These are phyloP conservation scores for Colletotrichum scovillei DNA, from an alignment of 2,329 filamentous ascomycete species.

Conservation along the genomic window DNA sequence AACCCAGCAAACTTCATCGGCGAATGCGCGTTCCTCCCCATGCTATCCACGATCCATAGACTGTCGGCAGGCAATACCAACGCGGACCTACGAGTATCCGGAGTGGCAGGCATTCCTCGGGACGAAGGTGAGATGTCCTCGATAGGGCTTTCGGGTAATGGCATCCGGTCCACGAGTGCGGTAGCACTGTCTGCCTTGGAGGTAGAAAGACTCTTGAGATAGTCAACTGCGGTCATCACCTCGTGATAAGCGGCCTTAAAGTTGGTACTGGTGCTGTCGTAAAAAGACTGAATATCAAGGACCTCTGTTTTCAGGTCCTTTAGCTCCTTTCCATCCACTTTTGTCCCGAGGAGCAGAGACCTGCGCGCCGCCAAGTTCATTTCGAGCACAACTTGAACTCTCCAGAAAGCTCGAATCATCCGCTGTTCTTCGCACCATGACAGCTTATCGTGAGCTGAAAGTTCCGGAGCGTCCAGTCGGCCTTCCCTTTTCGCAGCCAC, in stretches of 20 bases:
- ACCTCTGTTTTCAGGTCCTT: not conserved
- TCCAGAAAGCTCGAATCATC: constrained; percentile 20
- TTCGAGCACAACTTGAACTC: constrained; percentile 21
- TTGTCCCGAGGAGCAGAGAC: not conserved
- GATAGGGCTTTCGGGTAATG: not conserved
- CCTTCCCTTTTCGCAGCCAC: not conserved
- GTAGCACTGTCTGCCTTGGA: too few species aligned
- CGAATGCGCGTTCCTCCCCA: constrained; percentile 22
- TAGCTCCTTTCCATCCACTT: too few species aligned
- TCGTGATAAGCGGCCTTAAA: constrained; percentile 25
- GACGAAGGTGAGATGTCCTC: not conserved
- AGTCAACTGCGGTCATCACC: constrained; percentile 25
- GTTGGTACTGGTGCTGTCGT: constrained; percentile 26
- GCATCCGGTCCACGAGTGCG: not conserved
- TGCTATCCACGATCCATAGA: constrained; percentile 32
- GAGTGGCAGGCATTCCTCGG: not conserved
- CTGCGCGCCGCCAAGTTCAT: not conserved
- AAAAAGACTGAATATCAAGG: not conserved
- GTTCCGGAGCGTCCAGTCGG: not conserved
- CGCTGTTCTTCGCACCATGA: constrained; percentile 31
- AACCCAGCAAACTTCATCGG: constrained; percentile 31
- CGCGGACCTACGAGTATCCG: not conserved
- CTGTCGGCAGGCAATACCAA: constrained; percentile 20
- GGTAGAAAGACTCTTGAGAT: not conserved
- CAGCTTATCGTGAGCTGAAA: not conserved